Evolutionary conservation across 257 asterid species (phyloP), one percentile per base, ranked within the genome.

Genomic region (Paulownia fortunei): DNA sequence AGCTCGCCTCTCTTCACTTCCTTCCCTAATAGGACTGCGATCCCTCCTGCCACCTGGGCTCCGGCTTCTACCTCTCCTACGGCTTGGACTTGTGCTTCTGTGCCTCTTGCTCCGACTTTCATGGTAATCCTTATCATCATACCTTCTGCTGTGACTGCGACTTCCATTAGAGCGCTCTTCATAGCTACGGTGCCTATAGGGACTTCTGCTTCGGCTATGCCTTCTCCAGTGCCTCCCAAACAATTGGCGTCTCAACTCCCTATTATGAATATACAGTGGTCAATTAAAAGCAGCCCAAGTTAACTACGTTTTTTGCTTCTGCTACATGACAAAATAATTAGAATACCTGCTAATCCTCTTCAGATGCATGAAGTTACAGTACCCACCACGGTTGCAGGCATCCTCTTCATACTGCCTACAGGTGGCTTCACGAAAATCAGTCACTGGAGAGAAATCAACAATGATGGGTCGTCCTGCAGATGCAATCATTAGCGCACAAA

Each of bases 281-380:
- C n/a, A n/a, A n/a, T n/a, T n/a, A n/a, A n/a, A n/a, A n/a, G n/a
- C n/a, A n/a, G n/a, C n/a, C n/a, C n/a, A n/a, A n/a, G n/a, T n/a
- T n/a, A n/a, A n/a, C n/a, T n/a, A n/a, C n/a, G 8, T 44, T 9
- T 72, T 19, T 46, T 12, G 2, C 4, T 44, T 44, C 11, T 39
- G 21, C 21, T n/a, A 19, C 19, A 13, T 12, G 24, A 54, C 11
- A 49, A 82, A n/a, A 37, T 46, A 46, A 42, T 54, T n/a, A 72
- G 4, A 21, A 30, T 64, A 93, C 99, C 97, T 91, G 92, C 98
- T 76, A 77, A 96, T 93, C 86, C 86, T 89, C 86, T 92, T 96
- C 86, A 92, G 95, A 86, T 93, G 99, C 99, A 96, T 96, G 81
- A 96, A 96, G 81, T 96, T 96, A 84, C 99, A 96, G 87, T 96